These are phyloP conservation scores for Taiwanofungus camphoratus DNA, from an alignment of 1,284 basidiomycete species.

Conservation along the genomic window DNA sequence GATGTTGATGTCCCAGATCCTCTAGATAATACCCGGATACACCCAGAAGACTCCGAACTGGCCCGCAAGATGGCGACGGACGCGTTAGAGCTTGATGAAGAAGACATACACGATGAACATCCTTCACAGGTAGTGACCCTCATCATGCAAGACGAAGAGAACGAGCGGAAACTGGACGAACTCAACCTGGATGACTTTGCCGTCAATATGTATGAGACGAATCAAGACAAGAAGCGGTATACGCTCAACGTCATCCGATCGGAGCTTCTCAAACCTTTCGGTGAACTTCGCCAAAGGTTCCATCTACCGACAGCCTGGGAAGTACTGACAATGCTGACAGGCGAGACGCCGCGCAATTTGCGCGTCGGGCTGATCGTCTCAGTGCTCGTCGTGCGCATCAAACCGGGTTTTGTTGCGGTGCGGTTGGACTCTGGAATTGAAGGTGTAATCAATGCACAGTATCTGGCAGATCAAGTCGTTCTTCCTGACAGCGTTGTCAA, in stretches of 20 bases:
- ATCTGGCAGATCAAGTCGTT: slow-evolving; percentile 50
- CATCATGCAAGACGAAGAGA: slow-evolving; percentile 82
- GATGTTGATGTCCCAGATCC: slow-evolving; percentile 76
- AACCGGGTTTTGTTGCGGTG: slow-evolving; percentile 49
- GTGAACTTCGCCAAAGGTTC: slow-evolving; percentile 75
- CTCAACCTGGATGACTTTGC: slow-evolving; percentile 97
- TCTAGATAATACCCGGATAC: slow-evolving; percentile 93
- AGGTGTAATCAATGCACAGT: slow-evolving; percentile 69
- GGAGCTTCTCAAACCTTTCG: slow-evolving; percentile 85
- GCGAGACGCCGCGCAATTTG: slow-evolving; percentile 83
- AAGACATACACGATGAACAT: slow-evolving; percentile 87
- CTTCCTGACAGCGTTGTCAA: slow-evolving; percentile 47
- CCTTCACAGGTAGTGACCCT: slow-evolving; percentile 82
- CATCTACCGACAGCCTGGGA: slow-evolving; percentile 69
- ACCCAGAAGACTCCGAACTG: slow-evolving; percentile 97
- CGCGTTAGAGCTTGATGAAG: slow-evolving; percentile 92
- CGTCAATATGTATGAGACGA: slow-evolving; percentile 81
- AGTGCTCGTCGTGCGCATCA: slow-evolving; percentile 63
- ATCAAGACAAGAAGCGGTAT: slow-evolving; percentile 82
- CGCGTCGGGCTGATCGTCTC: slow-evolving; percentile 81
- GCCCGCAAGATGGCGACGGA: slow-evolving; percentile 99
- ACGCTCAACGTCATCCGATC: slow-evolving; percentile 85
- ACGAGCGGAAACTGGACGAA: slow-evolving; percentile 80
- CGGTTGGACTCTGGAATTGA: slow-evolving; percentile 92
- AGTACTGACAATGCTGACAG: slow-evolving; percentile 92